Conservation (phyloP, 2,329 filamentous ascomycete species). For the Calonectria pauciramosa region DNA sequence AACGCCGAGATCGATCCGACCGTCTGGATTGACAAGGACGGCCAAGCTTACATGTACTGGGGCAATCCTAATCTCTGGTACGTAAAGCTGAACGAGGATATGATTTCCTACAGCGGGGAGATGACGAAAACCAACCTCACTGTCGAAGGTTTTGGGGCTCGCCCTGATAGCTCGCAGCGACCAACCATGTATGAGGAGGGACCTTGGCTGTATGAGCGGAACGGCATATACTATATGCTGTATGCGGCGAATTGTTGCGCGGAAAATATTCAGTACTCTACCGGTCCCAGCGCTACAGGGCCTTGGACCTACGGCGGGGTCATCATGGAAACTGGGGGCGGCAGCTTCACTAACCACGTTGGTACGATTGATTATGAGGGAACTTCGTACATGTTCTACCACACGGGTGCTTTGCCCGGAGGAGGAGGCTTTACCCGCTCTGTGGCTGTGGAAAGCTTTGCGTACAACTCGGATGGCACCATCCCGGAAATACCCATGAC, state of each 20-base stretch:
- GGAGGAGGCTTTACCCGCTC: background rate
- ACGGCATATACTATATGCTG: background rate
- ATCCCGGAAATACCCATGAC: background rate
- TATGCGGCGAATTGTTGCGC: background rate
- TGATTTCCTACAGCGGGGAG: background rate
- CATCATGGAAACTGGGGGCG: background rate
- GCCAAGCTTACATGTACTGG: slow-evolving; percentile 7
- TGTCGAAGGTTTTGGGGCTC: background rate
- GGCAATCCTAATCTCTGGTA: background rate
- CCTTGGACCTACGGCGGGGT: background rate
- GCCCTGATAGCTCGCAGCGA: background rate
- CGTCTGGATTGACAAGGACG: background rate
- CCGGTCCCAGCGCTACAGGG: background rate
- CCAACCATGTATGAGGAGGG: background rate
- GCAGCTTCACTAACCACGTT: background rate
- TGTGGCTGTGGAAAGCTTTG: slow-evolving; percentile 1
- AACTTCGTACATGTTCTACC: background rate
- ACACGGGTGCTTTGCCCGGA: background rate
- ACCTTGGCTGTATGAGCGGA: background rate
- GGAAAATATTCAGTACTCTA: background rate
- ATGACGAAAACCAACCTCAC: background rate
- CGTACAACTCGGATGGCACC: background rate
- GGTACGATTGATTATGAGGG: background rate
- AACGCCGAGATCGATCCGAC: background rate
- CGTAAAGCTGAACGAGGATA: background rate